These are phyloP conservation scores for Karstenula rhodostoma DNA, from an alignment of 2,329 filamentous ascomycete genomes.

Conservation along the genomic window DNA sequence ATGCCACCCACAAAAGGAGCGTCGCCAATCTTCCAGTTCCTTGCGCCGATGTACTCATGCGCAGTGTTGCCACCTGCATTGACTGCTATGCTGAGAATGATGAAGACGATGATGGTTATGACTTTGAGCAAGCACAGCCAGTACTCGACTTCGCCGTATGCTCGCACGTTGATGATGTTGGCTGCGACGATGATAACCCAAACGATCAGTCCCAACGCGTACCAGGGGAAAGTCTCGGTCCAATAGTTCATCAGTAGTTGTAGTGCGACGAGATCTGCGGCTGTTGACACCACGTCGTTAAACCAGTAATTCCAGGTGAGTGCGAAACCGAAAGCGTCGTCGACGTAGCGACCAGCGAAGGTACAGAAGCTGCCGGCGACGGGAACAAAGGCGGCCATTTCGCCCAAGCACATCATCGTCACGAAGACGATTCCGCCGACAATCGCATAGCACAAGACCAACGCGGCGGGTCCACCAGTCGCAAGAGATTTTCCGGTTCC, in stretches of 20 bases:
- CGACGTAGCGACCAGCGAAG: slow-evolving; percentile 51
- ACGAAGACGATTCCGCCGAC: slow-evolving; percentile 41
- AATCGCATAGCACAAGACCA: slow-evolving; percentile 50
- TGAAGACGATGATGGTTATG: slow-evolving; percentile 45
- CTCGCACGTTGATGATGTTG: slow-evolving; percentile 47
- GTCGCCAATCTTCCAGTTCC: slow-evolving; percentile 72
- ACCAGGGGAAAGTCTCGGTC: slow-evolving; percentile 46
- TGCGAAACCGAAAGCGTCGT: slow-evolving; percentile 68
- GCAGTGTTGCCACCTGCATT: slow-evolving; percentile 36
- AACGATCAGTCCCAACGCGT: slow-evolving; percentile 39
- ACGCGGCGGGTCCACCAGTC: slow-evolving; percentile 52
- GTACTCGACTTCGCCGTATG: slow-evolving; percentile 49
- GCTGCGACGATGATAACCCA: slow-evolving; percentile 45
- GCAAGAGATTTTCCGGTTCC: slow-evolving; percentile 63
- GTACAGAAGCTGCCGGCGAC: slow-evolving; percentile 44
- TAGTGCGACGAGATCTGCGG: slow-evolving; percentile 46
- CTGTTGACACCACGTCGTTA: slow-evolving; percentile 42
- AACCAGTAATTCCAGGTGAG: slow-evolving; percentile 46
- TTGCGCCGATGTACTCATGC: slow-evolving; percentile 60
- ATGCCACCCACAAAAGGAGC: slow-evolving; percentile 51
- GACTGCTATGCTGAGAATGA: slow-evolving; percentile 42
- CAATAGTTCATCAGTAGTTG: slow-evolving; percentile 47
- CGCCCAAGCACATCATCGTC: slow-evolving; percentile 48
- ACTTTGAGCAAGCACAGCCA: slow-evolving; percentile 48
- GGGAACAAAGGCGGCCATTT: slow-evolving; percentile 50